Conservation (phyloP, 2,329 filamentous ascomycete genomes). For the Lasiodiplodia sp. region DNA sequence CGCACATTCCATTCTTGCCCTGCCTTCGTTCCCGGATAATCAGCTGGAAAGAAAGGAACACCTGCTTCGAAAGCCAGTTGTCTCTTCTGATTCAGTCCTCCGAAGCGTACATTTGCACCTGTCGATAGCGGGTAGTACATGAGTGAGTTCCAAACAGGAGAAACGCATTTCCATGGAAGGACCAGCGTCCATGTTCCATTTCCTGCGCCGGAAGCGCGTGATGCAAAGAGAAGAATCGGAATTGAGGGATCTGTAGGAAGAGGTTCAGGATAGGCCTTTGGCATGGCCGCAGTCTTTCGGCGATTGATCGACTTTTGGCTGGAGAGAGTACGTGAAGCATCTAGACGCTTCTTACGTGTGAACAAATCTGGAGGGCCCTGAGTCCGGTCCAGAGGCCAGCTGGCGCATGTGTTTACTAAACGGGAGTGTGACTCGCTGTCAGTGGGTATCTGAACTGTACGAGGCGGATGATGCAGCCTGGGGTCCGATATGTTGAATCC, state of each 20-base stretch:
- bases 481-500: conserved; percentile 80
- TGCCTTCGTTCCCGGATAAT: conserved; percentile 79
- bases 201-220: conserved; percentile 58
- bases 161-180: conserved; percentile 88
- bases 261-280: conserved; percentile 68
- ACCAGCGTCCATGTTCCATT: conserved; percentile 83
- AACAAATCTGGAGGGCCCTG: conserved; percentile 67
- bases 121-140: conserved; percentile 82
- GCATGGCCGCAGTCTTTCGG: conserved; percentile 68
- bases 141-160: conserved; percentile 83
- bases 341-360: conserved; percentile 69
- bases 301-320: conserved; percentile 82
- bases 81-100: conserved; percentile 78
- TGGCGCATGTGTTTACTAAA: conserved; percentile 67
- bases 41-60: conserved; percentile 83
- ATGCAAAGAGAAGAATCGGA: conserved; percentile 75
- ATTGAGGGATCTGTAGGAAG: conserved; percentile 74
- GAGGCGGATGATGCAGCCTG: conserved; percentile 78
- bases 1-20: conserved; percentile 80
- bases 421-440: conserved; percentile 39
- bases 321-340: conserved; percentile 71
- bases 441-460: conserved; percentile 50
- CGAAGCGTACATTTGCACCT: conserved; percentile 82
- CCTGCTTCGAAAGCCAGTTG: conserved; percentile 84
- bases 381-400: conserved; percentile 70